phyloP scores from a whole-genome alignment of 805 yeast species.

The Barnettozyma salicaria region DNA sequence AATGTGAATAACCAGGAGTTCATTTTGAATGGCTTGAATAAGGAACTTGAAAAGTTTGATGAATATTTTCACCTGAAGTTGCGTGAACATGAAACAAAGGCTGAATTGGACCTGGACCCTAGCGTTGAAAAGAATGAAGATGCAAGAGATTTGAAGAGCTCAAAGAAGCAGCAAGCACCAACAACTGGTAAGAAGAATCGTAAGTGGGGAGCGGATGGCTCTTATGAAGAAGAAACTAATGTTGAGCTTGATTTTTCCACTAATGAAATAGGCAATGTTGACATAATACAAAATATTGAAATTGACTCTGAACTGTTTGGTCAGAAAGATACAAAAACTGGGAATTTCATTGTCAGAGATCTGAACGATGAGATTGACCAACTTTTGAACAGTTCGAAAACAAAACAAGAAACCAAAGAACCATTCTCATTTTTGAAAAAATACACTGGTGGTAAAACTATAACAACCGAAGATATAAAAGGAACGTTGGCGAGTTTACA shows the following conservation, averaged over 20 bases:
- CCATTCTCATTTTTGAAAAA: conserved; percentile 56
- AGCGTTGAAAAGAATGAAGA: conserved; percentile 12
- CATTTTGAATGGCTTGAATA: conserved; percentile 26
- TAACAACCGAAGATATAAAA: conserved; percentile 56
- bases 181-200: conserved; percentile 40
- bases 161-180: conserved; percentile 15
- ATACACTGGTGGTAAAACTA: conserved; percentile 62
- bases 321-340: conserved; percentile 35
- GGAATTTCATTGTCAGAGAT: conserved; percentile 63
- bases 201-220: conserved; percentile 65
- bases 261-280: conserved; percentile 18
- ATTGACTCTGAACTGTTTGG: conserved; percentile 35
- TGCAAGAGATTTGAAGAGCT: conserved; percentile 5
- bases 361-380: conserved; percentile 46
- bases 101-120: conserved; percentile 6
- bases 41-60: conserved; percentile 34
- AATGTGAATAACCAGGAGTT: conserved; percentile 28
- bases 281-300: conserved; percentile 11
- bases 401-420: conserved; percentile 26
- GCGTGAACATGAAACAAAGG: conserved; percentile 20
- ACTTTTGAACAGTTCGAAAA: conserved; percentile 30
- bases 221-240: conserved; percentile 39
- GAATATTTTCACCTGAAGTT: conserved; percentile 34
- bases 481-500: conserved; percentile 60
- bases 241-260: conserved; percentile 52